Conservation (phyloP, 305 asterid species). For the Fraxinus sp. region DNA sequence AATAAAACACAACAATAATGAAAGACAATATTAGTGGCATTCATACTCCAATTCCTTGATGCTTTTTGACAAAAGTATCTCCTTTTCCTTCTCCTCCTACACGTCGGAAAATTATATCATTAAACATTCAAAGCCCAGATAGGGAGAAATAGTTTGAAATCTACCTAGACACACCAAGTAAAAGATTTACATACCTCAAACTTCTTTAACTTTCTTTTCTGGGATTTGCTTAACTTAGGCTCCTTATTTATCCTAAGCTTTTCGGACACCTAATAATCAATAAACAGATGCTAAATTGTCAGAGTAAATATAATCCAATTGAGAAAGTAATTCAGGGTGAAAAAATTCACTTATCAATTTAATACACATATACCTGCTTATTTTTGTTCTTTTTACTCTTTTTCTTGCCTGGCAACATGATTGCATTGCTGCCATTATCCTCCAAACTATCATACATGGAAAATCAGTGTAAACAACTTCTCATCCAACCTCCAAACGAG, state of each 20-base stretch:
- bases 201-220: conserved; percentile 73
- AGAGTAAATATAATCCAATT: not conserved
- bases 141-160: not conserved
- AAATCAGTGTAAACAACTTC: not conserved
- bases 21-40: conserved; percentile 4
- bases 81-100: conserved; percentile 86
- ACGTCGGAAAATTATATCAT: conserved; percentile 19
- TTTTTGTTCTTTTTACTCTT: conserved; percentile 46
- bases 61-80: conserved; percentile 60
- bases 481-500: not conserved
- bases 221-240: conserved; percentile 64
- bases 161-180: not conserved
- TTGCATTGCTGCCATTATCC: conserved; percentile 43
- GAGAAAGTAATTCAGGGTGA: not conserved
- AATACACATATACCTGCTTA: conserved; percentile 42
- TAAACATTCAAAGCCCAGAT: conserved; percentile 15
- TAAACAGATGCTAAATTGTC: conserved; percentile 1
- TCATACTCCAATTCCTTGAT: conserved; percentile 69
- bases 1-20: not conserved
- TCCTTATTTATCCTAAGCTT: conserved; percentile 31
- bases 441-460: conserved; percentile 29
- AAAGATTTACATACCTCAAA: conserved; percentile 53
- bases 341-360: not conserved
- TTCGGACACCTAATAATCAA: conserved; percentile 26
- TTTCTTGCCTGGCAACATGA: conserved; percentile 50